Evolutionary conservation across 2,329 filamentous ascomycete genomes (phyloP), one percentile per base, ranked within the genome.

Genomic region (Chaetomiaceae sp.): DNA sequence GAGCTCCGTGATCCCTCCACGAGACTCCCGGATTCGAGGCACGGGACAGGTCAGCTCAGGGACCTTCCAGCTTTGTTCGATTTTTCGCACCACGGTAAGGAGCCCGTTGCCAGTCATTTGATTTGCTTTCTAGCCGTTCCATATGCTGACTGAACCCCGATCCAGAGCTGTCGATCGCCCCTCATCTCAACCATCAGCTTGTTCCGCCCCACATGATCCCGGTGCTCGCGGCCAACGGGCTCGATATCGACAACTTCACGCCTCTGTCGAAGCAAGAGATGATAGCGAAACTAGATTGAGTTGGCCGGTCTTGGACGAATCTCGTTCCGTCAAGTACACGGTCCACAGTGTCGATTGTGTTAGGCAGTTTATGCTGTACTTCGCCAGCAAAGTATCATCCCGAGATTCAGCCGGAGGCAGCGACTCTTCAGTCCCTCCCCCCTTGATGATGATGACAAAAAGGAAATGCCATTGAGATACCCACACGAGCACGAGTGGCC

Each of bases 231-330:
- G 79, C 85, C 43, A 85, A 84, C 65, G 91, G 89, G 50, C 81
- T 99, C 62, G 91, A 97, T 70, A 90, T 96, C 66, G 90, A 96
- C 72, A 91, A 91, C 71, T 89, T 99, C 72, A 90, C 85, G 64
- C 92, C 92, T 41, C 79, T 99, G 76, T 77, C 87, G 66, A 95
- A 90, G 78, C 87, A 94, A 66, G 90, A 96, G 71, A 97, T 99
- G 94, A 89, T 96, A 76, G 94, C 94, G 55, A 90, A 91, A 72
- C 79, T 99, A 73, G 94, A 99, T 75, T 99, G 87, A 91, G 54
- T 47, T 40, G 40, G 23, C 48, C 37, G 40, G 41, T 9, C 16
- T 53, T 45, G 43, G n/a, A 55, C 46, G 43, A 54, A 49, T 52
- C 44, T 30, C 21, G 33, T 34, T 50, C 27, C 21, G 44, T 48